A percentile compares a stretch with the other conserved stretches of the same genome.
These are phyloP conservation scores for Boletus barrowsii DNA, from an alignment of 768 basidiomycete species.

Conservation along the genomic window DNA sequence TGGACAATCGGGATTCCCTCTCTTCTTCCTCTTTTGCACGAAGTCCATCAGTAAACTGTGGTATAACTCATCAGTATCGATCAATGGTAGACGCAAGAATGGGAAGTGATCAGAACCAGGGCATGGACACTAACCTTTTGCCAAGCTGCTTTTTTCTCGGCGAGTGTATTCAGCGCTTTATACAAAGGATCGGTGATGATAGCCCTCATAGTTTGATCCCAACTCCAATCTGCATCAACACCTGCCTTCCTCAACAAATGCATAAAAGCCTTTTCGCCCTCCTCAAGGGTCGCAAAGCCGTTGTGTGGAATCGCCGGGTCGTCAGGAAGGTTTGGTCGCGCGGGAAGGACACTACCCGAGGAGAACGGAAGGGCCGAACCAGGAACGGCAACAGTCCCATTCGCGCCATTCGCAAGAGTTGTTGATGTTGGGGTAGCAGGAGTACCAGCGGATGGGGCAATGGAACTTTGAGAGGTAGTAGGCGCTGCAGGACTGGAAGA, in stretches of 20 bases:
- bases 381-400: constrained; percentile 44
- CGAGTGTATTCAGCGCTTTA: constrained; percentile 87
- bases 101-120: neutral
- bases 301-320: constrained; percentile 88
- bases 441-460: constrained; percentile 45
- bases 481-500: constrained; percentile 33
- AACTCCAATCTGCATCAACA: constrained; percentile 90
- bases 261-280: constrained; percentile 93
- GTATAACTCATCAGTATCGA: constrained; percentile 6
- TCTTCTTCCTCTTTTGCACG: constrained; percentile 85
- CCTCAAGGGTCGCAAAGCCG: constrained; percentile 80
- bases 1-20: constrained; percentile 75
- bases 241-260: constrained; percentile 86
- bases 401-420: constrained; percentile 47
- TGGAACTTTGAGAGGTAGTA: constrained; percentile 39
- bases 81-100: neutral
- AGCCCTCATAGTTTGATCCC: constrained; percentile 97
- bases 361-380: constrained; percentile 62
- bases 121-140: constrained; percentile 65
- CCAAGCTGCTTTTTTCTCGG: constrained; percentile 92
- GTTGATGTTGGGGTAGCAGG: constrained; percentile 34
- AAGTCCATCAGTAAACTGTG: constrained; percentile 68
- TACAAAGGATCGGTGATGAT: constrained; percentile 98
- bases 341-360: constrained; percentile 59
- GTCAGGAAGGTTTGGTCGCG: constrained; percentile 77